Evolutionary conservation across 352 stramenopile genomes (phyloP), one percentile per base, ranked within the genome.

Genomic region (Globisporangium alternatum): DNA sequence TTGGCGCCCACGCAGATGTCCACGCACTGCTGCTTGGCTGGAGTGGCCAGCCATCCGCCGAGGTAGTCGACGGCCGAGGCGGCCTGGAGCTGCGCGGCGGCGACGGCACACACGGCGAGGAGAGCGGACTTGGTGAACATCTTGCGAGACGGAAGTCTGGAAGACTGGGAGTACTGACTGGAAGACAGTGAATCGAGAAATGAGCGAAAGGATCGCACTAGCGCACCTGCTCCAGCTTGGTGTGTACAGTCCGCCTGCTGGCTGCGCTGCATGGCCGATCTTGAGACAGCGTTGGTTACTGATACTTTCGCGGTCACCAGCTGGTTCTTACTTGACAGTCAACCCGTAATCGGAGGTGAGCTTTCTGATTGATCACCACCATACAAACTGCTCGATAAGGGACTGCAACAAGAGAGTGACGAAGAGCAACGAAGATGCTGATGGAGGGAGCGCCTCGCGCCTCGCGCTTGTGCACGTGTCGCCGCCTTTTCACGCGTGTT

Each of bases 1-100:
- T 83, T 86, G 22, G 81, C 81, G 69, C 74, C 71, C 41, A 80
- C 68, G 65, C 83, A 93, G 54, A 93, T 93, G 68, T 93, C 81
- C 6, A 92, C 79, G 62, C 83, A 92, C 65, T 89, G 62, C 53
- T 81, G 48, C 43, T 80, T 76, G 15, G 70, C 70, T 31, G 67
- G 62, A 1, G 74, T 74, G 10, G 76, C 55, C n/a, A 83, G 15
- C 83, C 83, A 92, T 10, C 83, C 79, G 41, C 83, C 80, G 41
- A 77, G 59, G 72, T 91, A 88, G 69, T 90, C 76, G 47, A 77
- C 67, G 22, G 79, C 75, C 2, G 60, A 55, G 1, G 51, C 30
- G 25, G 51, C 28, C 13, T 66, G 60, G 51, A 66, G 44, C 28
- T 66, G 39, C 41, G 48, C 48, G 21, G 59, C 59, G 5, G 49